A percentile compares a stretch with the other conserved stretches of the same genome.
These are phyloP conservation scores for Crithidia sp. DNA, from an alignment of 208 protist species.

Conservation along the genomic window DNA sequence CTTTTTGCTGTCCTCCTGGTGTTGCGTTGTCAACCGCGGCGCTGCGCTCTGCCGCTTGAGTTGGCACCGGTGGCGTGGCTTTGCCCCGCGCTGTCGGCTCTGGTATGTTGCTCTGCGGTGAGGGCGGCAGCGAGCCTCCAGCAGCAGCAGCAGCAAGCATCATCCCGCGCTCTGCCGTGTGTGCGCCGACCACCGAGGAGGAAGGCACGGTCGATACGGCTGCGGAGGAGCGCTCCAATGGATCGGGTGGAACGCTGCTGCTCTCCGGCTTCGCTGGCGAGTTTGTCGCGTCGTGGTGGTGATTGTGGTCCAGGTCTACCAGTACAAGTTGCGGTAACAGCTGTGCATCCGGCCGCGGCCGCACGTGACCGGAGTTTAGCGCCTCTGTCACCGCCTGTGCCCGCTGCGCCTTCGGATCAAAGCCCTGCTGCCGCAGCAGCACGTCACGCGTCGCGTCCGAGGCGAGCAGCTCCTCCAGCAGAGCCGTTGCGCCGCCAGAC, in stretches of 20 bases:
- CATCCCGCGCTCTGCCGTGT: not conserved
- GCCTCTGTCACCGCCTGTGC: conserved; percentile 10
- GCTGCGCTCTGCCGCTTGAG: no score
- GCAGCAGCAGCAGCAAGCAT: not conserved
- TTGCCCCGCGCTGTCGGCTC: conserved; percentile 5
- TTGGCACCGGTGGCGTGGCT: no score
- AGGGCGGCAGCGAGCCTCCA: conserved; percentile 1
- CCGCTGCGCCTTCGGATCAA: conserved; percentile 23
- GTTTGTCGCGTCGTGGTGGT: conserved; percentile 15
- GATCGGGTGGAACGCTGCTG: not conserved
- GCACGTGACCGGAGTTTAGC: conserved; percentile 3
- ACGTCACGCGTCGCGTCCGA: conserved; percentile 29
- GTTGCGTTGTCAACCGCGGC: not conserved
- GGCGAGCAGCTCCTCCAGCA: conserved; percentile 36
- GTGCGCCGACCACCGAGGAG: not conserved
- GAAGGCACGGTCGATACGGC: not conserved
- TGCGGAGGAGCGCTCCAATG: not conserved
- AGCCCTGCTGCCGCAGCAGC: conserved; percentile 28
- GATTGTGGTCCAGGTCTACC: conserved; percentile 35
- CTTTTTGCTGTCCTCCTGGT: not conserved
- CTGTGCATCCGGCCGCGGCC: conserved; percentile 11
- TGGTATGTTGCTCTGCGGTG: not conserved
- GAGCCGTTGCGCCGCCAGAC: conserved; percentile 36
- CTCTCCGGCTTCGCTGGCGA: not conserved
- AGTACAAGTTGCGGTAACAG: conserved; percentile 37